Conservation (phyloP, 768 basidiomycete species). For the Terana coerulea region DNA sequence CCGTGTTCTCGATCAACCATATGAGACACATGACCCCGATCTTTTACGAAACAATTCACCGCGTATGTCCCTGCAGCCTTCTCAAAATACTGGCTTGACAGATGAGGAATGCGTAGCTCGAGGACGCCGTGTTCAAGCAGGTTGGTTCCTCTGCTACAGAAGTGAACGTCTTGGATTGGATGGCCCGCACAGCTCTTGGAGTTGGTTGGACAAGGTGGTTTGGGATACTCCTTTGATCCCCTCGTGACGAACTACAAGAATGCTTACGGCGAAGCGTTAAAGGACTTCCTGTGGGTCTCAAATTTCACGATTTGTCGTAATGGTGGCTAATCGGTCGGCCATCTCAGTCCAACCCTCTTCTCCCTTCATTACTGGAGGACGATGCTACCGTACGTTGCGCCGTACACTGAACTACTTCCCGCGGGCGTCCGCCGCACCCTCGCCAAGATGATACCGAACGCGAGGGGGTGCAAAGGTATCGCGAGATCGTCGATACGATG, state of each 20-base stretch:
- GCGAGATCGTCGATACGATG: constrained; percentile 14
- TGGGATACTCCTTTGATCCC: constrained; percentile 36
- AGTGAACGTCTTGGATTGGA: constrained; percentile 26
- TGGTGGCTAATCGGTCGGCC: too few relatives aligned
- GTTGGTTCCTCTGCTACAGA: constrained; percentile 2
- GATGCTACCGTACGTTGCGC: neutral
- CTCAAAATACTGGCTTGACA: neutral
- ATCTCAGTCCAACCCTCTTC: neutral
- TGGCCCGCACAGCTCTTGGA: constrained; percentile 26
- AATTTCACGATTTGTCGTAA: neutral
- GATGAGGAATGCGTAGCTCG: constrained; percentile 18
- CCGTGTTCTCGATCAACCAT: constrained; percentile 27
- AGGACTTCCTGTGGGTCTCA: constrained; percentile 28
- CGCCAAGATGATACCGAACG: neutral
- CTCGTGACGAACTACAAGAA: constrained; percentile 23
- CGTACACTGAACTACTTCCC: neutral
- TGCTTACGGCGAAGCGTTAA: constrained; percentile 24
- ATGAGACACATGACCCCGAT: constrained; percentile 26
- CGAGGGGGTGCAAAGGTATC: constrained; percentile 10
- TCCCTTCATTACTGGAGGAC: constrained; percentile 1
- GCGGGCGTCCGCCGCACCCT: neutral
- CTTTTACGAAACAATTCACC: constrained; percentile 19
- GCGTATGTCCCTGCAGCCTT: neutral
- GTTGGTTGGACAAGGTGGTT: constrained; percentile 44
- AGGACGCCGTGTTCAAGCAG: constrained; percentile 11